These are phyloP conservation scores for Spinacia oleracea DNA, from an alignment of 179 eudicot species.

Conservation along the genomic window DNA sequence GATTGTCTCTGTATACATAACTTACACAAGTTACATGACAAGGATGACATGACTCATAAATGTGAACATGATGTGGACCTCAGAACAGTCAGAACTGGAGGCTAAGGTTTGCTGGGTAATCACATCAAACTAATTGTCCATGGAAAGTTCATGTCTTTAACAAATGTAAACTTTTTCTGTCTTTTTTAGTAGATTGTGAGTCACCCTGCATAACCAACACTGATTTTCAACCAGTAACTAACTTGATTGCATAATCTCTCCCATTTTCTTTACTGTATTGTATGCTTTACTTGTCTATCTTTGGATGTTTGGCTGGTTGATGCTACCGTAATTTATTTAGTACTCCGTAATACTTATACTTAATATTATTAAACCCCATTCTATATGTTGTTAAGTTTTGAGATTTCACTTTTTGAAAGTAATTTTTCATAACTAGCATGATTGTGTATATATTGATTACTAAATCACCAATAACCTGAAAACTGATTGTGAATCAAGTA, in stretches of 20 bases:
- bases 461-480: too few relatives aligned
- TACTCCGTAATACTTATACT: too few relatives aligned
- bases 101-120: conserved; percentile 9
- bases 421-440: too few relatives aligned
- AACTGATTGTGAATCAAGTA: too few relatives aligned
- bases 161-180: conserved; percentile 13
- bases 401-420: too few relatives aligned
- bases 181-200: conserved; percentile 15
- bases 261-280: background rate
- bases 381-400: too few relatives aligned
- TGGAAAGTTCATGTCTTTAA: background rate
- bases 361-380: too few relatives aligned
- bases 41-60: background rate
- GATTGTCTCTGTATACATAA: background rate
- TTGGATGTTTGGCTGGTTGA: background rate
- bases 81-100: background rate
- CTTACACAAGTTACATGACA: background rate
- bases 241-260: conserved; percentile 9
- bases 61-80: conserved; percentile 13
- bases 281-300: background rate
- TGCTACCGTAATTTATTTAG: background rate
- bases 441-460: too few relatives aligned
- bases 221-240: conserved; percentile 22
- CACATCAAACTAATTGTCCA: background rate
- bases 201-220: conserved; percentile 5